Conservation (phyloP, 129 eudicot species). For the Ambrosia trifida region DNA sequence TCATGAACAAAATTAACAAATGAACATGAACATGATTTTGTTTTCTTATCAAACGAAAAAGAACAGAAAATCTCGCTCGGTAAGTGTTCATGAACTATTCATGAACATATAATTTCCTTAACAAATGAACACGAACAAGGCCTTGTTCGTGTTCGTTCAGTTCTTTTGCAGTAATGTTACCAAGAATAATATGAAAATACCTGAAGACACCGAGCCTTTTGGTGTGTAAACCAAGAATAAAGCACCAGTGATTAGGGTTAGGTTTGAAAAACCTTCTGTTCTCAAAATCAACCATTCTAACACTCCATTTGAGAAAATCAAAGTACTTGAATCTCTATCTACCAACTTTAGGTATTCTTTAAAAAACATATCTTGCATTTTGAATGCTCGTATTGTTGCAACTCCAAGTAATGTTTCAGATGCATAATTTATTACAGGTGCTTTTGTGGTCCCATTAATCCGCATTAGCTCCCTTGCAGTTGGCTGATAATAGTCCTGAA, state of each 20-base stretch:
- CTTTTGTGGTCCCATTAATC: slow-evolving; percentile 84
- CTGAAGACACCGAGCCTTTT: slow-evolving; percentile 55
- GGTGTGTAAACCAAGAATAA: slow-evolving; percentile 57
- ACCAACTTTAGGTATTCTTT: slow-evolving; percentile 57
- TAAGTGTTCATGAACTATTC: too few species aligned
- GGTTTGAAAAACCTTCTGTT: slow-evolving; percentile 57
- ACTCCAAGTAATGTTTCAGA: slow-evolving; percentile 87
- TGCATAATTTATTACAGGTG: slow-evolving; percentile 78
- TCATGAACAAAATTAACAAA: too few species aligned
- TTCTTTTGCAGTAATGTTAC: not conserved
- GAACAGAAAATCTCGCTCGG: too few species aligned
- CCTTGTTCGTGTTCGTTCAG: not conserved
- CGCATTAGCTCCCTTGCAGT: slow-evolving; percentile 84
- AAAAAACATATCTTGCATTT: slow-evolving; percentile 60
- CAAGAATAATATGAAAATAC: slow-evolving; percentile 30
- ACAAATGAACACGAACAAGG: too few species aligned
- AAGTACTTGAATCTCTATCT: slow-evolving; percentile 74
- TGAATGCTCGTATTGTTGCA: slow-evolving; percentile 75
- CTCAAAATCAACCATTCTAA: slow-evolving; percentile 77
- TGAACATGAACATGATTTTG: too few species aligned
- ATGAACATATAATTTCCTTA: too few species aligned
- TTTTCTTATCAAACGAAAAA: too few species aligned
- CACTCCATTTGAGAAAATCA: slow-evolving; percentile 65
- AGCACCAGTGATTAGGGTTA: slow-evolving; percentile 60
- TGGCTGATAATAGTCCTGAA: slow-evolving; percentile 65